These are phyloP conservation scores for Jaltomata sinuosa DNA, from an alignment of 257 asterid genomes.

Conservation along the genomic window DNA sequence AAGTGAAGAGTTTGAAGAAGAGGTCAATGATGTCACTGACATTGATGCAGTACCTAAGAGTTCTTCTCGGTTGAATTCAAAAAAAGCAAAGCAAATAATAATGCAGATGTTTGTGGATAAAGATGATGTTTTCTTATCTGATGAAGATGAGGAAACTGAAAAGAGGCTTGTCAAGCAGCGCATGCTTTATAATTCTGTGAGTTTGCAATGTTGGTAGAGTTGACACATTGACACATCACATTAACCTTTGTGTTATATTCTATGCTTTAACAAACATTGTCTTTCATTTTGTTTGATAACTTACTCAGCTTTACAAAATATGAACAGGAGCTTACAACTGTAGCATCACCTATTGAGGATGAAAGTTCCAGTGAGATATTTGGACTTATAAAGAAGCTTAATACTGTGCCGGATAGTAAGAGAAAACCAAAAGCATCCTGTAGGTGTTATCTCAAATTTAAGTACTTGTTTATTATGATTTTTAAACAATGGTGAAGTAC, in stretches of 20 bases:
- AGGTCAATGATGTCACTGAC: constrained; percentile 25
- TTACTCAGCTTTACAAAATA: constrained; percentile 19
- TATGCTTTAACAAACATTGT: neutral
- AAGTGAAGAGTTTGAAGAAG: constrained; percentile 46
- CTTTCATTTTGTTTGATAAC: neutral
- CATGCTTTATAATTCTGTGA: constrained; percentile 47
- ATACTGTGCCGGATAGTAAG: constrained; percentile 54
- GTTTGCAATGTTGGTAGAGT: constrained; percentile 3
- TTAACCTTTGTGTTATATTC: neutral
- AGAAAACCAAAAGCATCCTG: constrained; percentile 67
- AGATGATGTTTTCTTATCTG: constrained; percentile 75
- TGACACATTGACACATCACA: neutral
- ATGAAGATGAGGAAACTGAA: constrained; percentile 39
- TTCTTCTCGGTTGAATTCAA: constrained; percentile 35
- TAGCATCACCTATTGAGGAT: constrained; percentile 59
- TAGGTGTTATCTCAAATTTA: constrained; percentile 20
- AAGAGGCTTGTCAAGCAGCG: too few species aligned
- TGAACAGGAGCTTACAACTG: too few species aligned
- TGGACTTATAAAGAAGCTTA: constrained; percentile 81
- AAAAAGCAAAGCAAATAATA: constrained; percentile 68
- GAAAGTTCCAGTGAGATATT: constrained; percentile 76
- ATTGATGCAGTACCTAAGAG: constrained; percentile 30
- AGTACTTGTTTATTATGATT: neutral
- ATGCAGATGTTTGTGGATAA: constrained; percentile 54
- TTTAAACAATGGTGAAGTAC: neutral